Conservation (phyloP, 177 flowering plant genomes). For the Vitis hybrid region DNA sequence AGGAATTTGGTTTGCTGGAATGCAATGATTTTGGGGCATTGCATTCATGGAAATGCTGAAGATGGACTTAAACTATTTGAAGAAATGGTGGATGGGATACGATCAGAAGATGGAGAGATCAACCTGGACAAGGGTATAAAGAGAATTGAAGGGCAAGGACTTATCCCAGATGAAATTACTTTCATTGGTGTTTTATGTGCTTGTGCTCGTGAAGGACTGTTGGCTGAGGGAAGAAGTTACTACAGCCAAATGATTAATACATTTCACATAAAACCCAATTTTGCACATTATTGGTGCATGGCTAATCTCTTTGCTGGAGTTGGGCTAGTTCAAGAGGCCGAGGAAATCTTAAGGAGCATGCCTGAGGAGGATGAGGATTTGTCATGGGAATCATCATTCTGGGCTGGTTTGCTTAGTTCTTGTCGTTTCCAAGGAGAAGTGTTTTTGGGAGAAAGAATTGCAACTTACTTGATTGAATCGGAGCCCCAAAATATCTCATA, state of each 20-base stretch:
- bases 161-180: slow-evolving; percentile 67
- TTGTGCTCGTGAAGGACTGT: slow-evolving; percentile 57
- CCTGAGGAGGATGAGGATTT: slow-evolving; percentile 26
- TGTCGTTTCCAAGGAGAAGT: slow-evolving; percentile 57
- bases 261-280: slow-evolving; percentile 57
- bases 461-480: slow-evolving; percentile 44
- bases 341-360: slow-evolving; percentile 41
- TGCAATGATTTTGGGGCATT: slow-evolving; percentile 75
- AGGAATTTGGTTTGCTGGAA: slow-evolving; percentile 73
- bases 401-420: slow-evolving; percentile 53
- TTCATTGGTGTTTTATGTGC: slow-evolving; percentile 73
- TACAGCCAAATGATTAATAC: slow-evolving; percentile 44
- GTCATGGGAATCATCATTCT: slow-evolving; percentile 41
- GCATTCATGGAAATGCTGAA: slow-evolving; percentile 59
- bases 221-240: slow-evolving; percentile 49
- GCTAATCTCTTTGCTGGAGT: slow-evolving; percentile 56
- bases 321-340: slow-evolving; percentile 54
- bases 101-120: slow-evolving; percentile 1
- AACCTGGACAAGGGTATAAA: slow-evolving; percentile 3
- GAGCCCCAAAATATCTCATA: slow-evolving; percentile 50
- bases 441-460: slow-evolving; percentile 52
- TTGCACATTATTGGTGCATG: slow-evolving; percentile 87
- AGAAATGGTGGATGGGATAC: slow-evolving; percentile 33
- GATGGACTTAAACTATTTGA: slow-evolving; percentile 60
- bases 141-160: slow-evolving; percentile 4